These are phyloP conservation scores for Glycine latifolia DNA, from an alignment of 306 rosid genomes.

Conservation along the genomic window DNA sequence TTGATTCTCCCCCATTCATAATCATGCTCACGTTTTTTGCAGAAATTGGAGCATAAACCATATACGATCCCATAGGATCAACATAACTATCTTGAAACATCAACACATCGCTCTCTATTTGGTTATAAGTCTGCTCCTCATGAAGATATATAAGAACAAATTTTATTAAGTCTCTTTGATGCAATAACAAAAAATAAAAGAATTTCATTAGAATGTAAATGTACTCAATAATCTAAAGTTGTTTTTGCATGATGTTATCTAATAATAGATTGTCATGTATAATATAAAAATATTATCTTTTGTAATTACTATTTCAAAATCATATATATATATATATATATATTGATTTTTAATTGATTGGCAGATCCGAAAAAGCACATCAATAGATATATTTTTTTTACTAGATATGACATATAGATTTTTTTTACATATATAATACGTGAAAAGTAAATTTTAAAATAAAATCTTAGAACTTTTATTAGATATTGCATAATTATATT, in stretches of 20 bases:
- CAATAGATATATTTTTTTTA: too few relatives aligned
- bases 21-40: constrained; percentile 1
- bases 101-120: constrained; percentile 48
- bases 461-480: not conserved
- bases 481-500: too few relatives aligned
- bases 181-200: too few relatives aligned
- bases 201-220: too few relatives aligned
- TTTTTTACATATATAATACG: too few relatives aligned
- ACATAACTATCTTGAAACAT: constrained; percentile 64
- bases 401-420: too few relatives aligned
- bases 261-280: too few relatives aligned
- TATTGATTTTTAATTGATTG: not conserved
- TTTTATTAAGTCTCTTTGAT: not conserved
- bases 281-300: not conserved
- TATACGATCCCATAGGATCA: constrained; percentile 53
- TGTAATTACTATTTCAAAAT: too few relatives aligned
- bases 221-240: too few relatives aligned
- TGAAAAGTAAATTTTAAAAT: not conserved
- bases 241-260: too few relatives aligned
- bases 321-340: too few relatives aligned
- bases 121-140: constrained; percentile 41
- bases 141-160: not conserved
- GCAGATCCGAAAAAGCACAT: too few relatives aligned
- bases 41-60: constrained; percentile 68
- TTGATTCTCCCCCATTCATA: constrained; percentile 42